Base-by-base conservation (phyloP, 768 basidiomycete genomes). In the Mycena pura region DNA sequence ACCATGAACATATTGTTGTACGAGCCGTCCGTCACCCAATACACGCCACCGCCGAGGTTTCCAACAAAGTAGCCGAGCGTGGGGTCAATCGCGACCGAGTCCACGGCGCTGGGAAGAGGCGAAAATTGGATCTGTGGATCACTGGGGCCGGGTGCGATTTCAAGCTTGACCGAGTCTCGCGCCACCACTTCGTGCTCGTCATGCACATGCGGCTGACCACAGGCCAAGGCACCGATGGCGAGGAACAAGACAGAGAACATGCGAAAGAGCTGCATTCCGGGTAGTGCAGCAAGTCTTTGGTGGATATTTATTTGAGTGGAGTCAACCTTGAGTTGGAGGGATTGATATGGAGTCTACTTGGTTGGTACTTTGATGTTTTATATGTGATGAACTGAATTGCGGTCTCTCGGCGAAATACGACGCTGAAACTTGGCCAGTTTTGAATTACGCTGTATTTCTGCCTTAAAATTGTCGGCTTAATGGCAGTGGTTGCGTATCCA, bases 51-150 rank as follows among this genome's bases (percentile, higher is more conserved):
- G n/a, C 46, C 38, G 49, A 51, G 36, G 49, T 51, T 14, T 28
- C 49, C 49, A 39, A 51, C 49, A 39, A 52, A 52, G 39, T 52
- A 52, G 38, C 50, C 50, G 50, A 52, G 50, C 40, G 39, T 43
- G 51, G 51, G 51, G 51, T 53, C 51, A 32, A 53, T 53, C 29
- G 27, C 15, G 40, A 43, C 51, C 19, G 51, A 14, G 51, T 53
- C 29, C 9, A 53, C 40, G 40, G 28, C 17, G 40, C 28, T 32
- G 40, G 51, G 39, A 43, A 53, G 51, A 41, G 51, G 51, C 51
- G 51, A 39, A 43, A 53, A 53, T 43, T 53, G 51, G 28, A 43
- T 53, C 51, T 53, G 51, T 31, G 39, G 11, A 53, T 53, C 51
- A 32, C 51, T 53, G 51, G 51, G 51, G 40, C 51, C 51, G 40